These are phyloP conservation scores for Hura crepitans DNA, from an alignment of 441 rosid species.

Conservation along the genomic window DNA sequence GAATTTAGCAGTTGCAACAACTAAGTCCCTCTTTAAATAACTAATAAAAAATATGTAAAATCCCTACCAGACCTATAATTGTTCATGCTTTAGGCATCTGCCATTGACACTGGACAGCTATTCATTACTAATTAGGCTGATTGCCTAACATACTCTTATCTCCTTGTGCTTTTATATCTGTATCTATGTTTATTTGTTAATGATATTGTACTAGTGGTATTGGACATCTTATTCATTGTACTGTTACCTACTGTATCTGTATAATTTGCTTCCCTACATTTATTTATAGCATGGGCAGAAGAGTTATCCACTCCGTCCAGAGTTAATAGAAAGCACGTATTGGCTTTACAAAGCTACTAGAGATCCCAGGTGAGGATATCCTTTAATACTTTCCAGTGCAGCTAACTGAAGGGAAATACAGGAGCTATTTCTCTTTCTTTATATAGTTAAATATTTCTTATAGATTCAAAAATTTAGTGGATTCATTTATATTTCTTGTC, in stretches of 20 bases:
- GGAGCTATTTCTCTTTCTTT: neutral
- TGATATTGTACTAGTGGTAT: conserved; percentile 4
- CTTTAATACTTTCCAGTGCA: conserved; percentile 6
- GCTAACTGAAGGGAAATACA: neutral
- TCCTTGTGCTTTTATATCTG: neutral
- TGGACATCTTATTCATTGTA: neutral
- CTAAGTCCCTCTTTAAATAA: neutral
- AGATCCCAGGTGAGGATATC: conserved; percentile 64
- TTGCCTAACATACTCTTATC: neutral
- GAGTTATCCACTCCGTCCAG: conserved; percentile 96
- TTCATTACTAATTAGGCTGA: conserved; percentile 10
- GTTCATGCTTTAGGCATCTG: conserved; percentile 2
- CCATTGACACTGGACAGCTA: no score
- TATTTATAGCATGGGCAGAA: conserved; percentile 76
- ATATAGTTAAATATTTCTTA: neutral
- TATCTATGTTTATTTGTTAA: neutral
- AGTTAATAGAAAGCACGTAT: conserved; percentile 93
- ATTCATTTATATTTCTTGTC: neutral
- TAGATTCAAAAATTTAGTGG: neutral
- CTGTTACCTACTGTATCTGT: conserved; percentile 3
- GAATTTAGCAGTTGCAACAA: neutral
- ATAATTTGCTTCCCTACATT: conserved; percentile 13
- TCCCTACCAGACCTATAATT: neutral
- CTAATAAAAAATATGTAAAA: neutral
- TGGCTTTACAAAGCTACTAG: conserved; percentile 98